Base-by-base conservation (phyloP, 306 rosid genomes). In the Vachellia pachyceras region DNA sequence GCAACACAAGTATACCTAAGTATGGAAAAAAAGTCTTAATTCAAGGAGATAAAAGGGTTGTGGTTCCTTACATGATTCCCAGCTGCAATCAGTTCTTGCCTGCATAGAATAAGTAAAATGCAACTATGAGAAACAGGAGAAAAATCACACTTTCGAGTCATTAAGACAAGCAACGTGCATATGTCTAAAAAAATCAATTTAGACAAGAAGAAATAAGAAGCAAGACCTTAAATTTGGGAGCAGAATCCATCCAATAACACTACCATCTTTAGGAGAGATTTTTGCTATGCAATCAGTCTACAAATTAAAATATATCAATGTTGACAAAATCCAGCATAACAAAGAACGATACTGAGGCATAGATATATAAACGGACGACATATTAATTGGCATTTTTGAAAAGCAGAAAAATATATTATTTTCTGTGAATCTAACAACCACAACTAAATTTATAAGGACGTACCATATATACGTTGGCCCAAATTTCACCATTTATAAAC, bases 231-330 rank as follows among this genome's bases (percentile, higher is more conserved):
- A 86, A 82, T 69, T 73, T 78, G 77, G 97, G 83, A 95, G 98
- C 69, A 95, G 84, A 88, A 95, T 79, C 99, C 97, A 92, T 73
- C 99, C 97, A 76, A 88, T 84, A 79, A 95, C 80, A 39, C 86
- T 79, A 39, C 99, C 97, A 85, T 91, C 89, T 17, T 64, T 72
- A 10, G 84, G 90, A 25, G 92, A 89, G 87, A 95, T 88, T 88
- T 92, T 93, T 42, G 83, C 89, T 77, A 95, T 95, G 90, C 99
- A 95, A 81, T 95, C 99, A 33, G 91, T 85, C 99, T 95, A 78
- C 83, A 7, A 84, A 46, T n/a, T 23, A 77, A 79, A 69, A 54
- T 37, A 77, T 7, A 82, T 73, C 70, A 76, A 57, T 36, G 79
- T 75, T 74, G 6, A 52, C 18, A 46, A 64, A 61, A 52, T 29